Conservation (phyloP, 495 filamentous ascomycete genomes). For the Amorphotheca resinae region DNA sequence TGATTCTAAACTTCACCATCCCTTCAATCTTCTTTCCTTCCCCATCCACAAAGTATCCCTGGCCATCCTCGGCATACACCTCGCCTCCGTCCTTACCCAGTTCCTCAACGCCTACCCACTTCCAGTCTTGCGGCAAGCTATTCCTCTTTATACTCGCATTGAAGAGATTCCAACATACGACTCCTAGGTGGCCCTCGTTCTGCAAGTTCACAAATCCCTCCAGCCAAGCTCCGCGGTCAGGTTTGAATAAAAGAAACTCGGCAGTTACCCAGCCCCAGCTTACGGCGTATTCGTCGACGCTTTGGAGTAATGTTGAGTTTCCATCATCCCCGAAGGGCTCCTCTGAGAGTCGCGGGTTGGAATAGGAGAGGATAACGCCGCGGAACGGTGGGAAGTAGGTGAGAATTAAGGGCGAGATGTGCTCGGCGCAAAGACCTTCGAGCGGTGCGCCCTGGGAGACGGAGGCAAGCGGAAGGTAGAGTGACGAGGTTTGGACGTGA, state of each 20-base stretch:
- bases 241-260: constrained; percentile 58
- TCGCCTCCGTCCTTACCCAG: constrained; percentile 17
- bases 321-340: constrained; percentile 23
- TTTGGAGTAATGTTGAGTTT: constrained; percentile 33
- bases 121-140: constrained; percentile 54
- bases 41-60: constrained; percentile 37
- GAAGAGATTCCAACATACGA: constrained; percentile 65
- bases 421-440: constrained; percentile 55
- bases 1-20: constrained; percentile 47
- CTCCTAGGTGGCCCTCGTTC: constrained; percentile 57
- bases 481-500: constrained; percentile 44
- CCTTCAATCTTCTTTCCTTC: constrained; percentile 50
- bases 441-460: constrained; percentile 50
- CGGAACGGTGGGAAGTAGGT: constrained; percentile 60
- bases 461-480: constrained; percentile 62
- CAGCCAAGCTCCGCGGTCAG: constrained; percentile 42
- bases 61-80: constrained; percentile 19
- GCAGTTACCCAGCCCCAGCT: constrained; percentile 60
- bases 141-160: constrained; percentile 56
- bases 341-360: constrained; percentile 37
- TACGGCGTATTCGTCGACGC: constrained; percentile 55
- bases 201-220: constrained; percentile 61
- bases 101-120: constrained; percentile 35
- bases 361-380: constrained; percentile 61
- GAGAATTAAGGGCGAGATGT: constrained; percentile 64